Base-by-base conservation (phyloP, 1,284 basidiomycete species). In the Paramarasmius palmivorus region DNA sequence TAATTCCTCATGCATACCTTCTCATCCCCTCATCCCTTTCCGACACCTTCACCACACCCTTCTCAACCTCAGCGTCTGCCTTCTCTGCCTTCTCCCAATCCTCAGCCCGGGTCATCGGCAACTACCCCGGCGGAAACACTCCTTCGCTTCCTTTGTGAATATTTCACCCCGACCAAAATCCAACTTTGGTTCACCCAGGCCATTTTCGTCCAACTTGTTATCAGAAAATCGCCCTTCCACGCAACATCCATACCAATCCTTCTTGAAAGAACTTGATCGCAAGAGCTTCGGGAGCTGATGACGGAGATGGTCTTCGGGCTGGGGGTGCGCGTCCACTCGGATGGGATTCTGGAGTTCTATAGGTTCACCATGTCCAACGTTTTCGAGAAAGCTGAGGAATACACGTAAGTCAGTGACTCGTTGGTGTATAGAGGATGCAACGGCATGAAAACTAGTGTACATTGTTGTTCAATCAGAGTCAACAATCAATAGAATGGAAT, bases 371-470 rank as follows among this genome's bases (percentile, higher is more conserved):
- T 37, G 36, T 17, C 44, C 50, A 2, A 55, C n/a, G 14, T n/a
- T n/a, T n/a, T n/a, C n/a, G n/a, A n/a, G n/a, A n/a, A 20, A 55
- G 15, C 51, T 49, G 22, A 55, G 38, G 44, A 42, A 55, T 19
- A 37, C 45, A 17, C 26, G 36, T 17, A 55, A 49, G 41, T 55
- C 54, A 34, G 54, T 45, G 8, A 32, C 49, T 19, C 40, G 29
- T 23, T 55, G 54, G n/a, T 55, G 42, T 17, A 55, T 45, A 19
- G 25, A 20, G 14, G 44, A 26, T 7, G 48, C 25, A 25, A 55
- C 41, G 1, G 39, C 54, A 55, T 12, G 54, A 55, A 36, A 55
- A 55, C 54, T 55, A n/a, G n/a, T n/a, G n/a, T n/a, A n/a, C n/a
- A n/a, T n/a, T n/a, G n/a, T n/a, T n/a, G n/a, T n/a, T n/a, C n/a